Conservation (phyloP, 257 asterid genomes). For the Dorcoceras hygrometricum region DNA sequence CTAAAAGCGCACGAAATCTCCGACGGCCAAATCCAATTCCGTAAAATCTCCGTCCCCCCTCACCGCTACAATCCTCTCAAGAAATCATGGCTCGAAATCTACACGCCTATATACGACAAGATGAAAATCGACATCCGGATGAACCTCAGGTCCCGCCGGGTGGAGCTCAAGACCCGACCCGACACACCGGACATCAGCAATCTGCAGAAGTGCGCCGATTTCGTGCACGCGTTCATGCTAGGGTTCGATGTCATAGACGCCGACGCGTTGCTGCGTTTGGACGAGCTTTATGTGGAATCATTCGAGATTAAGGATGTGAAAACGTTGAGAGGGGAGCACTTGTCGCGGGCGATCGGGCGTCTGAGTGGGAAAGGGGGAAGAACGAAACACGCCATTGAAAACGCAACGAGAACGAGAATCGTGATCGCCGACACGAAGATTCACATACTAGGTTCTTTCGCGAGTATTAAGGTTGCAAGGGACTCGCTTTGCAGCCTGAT, state of each 20-base stretch:
- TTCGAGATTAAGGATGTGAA: constrained; percentile 91
- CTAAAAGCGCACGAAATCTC: constrained; percentile 75
- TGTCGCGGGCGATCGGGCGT: constrained; percentile 83
- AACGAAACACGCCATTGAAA: constrained; percentile 82
- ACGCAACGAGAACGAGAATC: constrained; percentile 75
- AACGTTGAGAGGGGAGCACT: constrained; percentile 77
- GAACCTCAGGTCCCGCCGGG: constrained; percentile 78
- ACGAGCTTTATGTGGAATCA: constrained; percentile 76
- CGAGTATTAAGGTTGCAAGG: constrained; percentile 76
- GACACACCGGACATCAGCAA: constrained; percentile 89
- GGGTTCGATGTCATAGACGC: constrained; percentile 77
- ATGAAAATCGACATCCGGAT: constrained; percentile 84
- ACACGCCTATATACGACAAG: constrained; percentile 66
- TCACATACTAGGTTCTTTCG: constrained; percentile 75
- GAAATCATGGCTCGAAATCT: constrained; percentile 74
- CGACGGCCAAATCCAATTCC: constrained; percentile 70
- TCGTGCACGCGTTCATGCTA: constrained; percentile 84
- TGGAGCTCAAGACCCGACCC: constrained; percentile 73
- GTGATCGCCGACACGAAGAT: constrained; percentile 81
- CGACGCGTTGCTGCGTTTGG: constrained; percentile 68
- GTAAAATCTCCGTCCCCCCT: constrained; percentile 64
- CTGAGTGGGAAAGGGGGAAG: constrained; percentile 90
- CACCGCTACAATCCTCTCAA: constrained; percentile 82
- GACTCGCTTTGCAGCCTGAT: constrained; percentile 84
- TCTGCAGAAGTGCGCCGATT: constrained; percentile 84